Percentiles rank a stretch among this genome's conserved stretches.
phyloP scores from a whole-genome alignment of 352 stramenopile genomes.

The Globisporangium splendens region DNA sequence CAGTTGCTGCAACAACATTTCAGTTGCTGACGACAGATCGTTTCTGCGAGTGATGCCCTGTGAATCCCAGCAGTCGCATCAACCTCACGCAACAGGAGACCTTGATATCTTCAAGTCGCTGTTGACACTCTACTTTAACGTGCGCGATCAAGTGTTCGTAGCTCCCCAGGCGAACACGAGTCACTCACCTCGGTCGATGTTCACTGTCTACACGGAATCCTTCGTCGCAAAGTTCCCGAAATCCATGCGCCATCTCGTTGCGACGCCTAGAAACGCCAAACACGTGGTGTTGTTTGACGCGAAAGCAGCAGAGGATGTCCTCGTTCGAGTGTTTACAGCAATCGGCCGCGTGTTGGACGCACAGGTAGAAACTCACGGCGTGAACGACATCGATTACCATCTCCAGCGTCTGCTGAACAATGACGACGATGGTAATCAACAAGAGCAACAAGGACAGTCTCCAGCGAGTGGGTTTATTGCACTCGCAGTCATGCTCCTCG shows the following conservation, averaged over 20 bases:
- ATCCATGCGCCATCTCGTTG: slow-evolving; percentile 30
- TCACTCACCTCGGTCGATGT: slow-evolving; percentile 14
- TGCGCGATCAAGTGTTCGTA: slow-evolving; percentile 20
- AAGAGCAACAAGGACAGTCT: not conserved
- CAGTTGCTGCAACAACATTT: slow-evolving; percentile 22
- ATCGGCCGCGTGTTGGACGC: slow-evolving; percentile 27
- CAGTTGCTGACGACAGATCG: slow-evolving; percentile 14
- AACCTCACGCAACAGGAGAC: not conserved
- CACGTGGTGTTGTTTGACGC: slow-evolving; percentile 33
- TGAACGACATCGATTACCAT: slow-evolving; percentile 13
- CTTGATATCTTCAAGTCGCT: slow-evolving; percentile 27
- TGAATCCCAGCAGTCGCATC: not conserved
- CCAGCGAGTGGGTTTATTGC: slow-evolving; percentile 18
- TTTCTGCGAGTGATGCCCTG: not conserved
- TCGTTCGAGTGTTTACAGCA: slow-evolving; percentile 37
- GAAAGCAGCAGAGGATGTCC: slow-evolving; percentile 34
- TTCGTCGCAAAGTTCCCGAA: slow-evolving; percentile 40
- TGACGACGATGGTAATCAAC: slow-evolving; percentile 1
- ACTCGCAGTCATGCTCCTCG: slow-evolving; percentile 31
- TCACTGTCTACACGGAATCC: slow-evolving; percentile 48
- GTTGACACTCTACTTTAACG: slow-evolving; percentile 29
- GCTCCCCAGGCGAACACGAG: not conserved
- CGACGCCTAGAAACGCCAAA: slow-evolving; percentile 18
- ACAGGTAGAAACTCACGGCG: slow-evolving; percentile 5
- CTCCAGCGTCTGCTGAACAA: slow-evolving; percentile 9